Percentiles rank a stretch among this genome's conserved stretches.
Evolutionary conservation across 106 monocot genomes (phyloP).

Genomic region (Agapanthus africanus): DNA sequence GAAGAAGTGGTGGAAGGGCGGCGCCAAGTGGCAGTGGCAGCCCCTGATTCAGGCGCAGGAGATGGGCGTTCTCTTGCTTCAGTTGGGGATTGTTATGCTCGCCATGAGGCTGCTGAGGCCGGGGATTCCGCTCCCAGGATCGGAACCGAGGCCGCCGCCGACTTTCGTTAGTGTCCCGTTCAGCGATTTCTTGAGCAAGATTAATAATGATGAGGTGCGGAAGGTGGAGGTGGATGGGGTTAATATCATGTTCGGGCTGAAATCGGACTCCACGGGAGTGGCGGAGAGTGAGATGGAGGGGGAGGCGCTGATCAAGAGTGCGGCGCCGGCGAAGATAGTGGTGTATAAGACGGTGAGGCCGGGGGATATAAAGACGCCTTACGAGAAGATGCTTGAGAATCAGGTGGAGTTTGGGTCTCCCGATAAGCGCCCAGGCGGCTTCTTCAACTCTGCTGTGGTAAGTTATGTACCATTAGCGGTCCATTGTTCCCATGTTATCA

Average conservation of each 20-base stretch:
- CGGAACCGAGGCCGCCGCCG: slow-evolving; percentile 49
- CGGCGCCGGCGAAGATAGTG: slow-evolving; percentile 78
- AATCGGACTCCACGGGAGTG: slow-evolving; percentile 62
- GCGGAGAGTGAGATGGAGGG: slow-evolving; percentile 42
- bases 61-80: slow-evolving; percentile 67
- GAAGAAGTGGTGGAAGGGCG: slow-evolving; percentile 71
- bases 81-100: slow-evolving; percentile 81
- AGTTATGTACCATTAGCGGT: not conserved
- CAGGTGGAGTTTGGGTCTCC: slow-evolving; percentile 96
- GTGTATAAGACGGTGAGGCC: slow-evolving; percentile 87
- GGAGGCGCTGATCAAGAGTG: slow-evolving; percentile 42
- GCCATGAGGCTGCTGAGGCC: slow-evolving; percentile 79
- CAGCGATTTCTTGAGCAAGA: slow-evolving; percentile 89
- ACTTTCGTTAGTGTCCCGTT: slow-evolving; percentile 75
- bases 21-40: slow-evolving; percentile 77
- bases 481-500: no score
- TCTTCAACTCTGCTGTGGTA: slow-evolving; percentile 87
- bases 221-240: slow-evolving; percentile 99
- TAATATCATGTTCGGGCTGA: slow-evolving; percentile 76
- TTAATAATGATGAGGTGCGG: slow-evolving; percentile 71
- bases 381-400: slow-evolving; percentile 97
- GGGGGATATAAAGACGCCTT: slow-evolving; percentile 87
- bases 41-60: slow-evolving; percentile 78
- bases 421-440: slow-evolving; percentile 83
- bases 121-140: slow-evolving; percentile 65